These are phyloP conservation scores for Fusarium musae DNA, from an alignment of 2,329 filamentous ascomycete species.

Conservation along the genomic window DNA sequence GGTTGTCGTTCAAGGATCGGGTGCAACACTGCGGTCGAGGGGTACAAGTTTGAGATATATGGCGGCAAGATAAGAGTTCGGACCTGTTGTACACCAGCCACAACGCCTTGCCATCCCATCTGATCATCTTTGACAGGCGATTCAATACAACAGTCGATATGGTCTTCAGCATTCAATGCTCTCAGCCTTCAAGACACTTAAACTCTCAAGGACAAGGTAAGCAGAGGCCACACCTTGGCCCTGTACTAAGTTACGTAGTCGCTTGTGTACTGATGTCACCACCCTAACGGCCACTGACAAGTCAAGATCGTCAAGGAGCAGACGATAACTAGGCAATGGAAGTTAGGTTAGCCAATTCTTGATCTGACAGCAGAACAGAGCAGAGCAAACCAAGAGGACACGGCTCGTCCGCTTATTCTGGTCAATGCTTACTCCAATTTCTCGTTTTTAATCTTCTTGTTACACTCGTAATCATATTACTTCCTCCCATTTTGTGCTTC, in stretches of 20 bases:
- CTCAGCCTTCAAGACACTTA: constrained; percentile 6
- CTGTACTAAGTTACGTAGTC: constrained; percentile 14
- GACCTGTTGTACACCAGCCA: constrained; percentile 17
- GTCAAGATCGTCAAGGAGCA: constrained; percentile 8
- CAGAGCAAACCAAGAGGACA: background rate
- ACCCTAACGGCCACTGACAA: constrained; percentile 27
- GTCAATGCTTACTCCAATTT: background rate
- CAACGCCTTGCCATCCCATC: constrained; percentile 10
- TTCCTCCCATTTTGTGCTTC: constrained; percentile 1
- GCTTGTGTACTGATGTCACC: constrained; percentile 34
- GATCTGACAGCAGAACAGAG: constrained; percentile 27
- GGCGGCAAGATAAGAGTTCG: constrained; percentile 10
- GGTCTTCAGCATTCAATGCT: background rate
- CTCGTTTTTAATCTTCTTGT: background rate
- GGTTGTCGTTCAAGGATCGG: background rate
- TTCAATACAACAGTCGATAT: background rate
- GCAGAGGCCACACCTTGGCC: constrained; percentile 14
- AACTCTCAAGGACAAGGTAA: constrained; percentile 25
- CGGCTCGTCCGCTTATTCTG: constrained; percentile 3
- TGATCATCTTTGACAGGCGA: constrained; percentile 7
- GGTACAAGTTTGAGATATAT: background rate
- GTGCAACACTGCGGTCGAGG: constrained; percentile 7
- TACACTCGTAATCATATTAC: constrained; percentile 1
- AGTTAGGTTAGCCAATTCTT: constrained; percentile 7
- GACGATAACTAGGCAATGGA: background rate